Base-by-base conservation (phyloP, 805 yeast genomes). In the Hanseniaspora mollemarum region DNA sequence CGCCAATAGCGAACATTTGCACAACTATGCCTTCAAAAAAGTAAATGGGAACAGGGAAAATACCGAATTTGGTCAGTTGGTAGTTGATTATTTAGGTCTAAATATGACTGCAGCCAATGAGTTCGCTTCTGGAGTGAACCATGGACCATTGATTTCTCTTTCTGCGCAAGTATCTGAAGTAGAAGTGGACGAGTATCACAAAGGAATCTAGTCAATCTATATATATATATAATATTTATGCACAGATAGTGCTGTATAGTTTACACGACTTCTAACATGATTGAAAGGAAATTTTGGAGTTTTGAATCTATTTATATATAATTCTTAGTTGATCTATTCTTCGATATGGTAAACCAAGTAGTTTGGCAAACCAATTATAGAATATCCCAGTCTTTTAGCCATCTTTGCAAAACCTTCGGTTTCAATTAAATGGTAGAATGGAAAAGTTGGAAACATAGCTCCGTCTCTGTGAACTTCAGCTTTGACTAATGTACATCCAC, bases 401-500 rank as follows among this genome's bases (percentile, higher is more conserved):
- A 92, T 92, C 66, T 82, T 83, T n/a, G 92, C 96, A 67, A 92
- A 92, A 16, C 98, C 98, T 68, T 92, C 98, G 9, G 96, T 88
- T 71, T 92, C 98, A 56, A 92, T 87, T 65, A 92, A 74, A 65
- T 92, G 95, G 65, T 90, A 88, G 72, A 92, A 92, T 54, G 98
- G 92, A 77, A 92, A 92, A 45, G 94, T 85, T 16, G 99, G 98
- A 77, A 92, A 92, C 96, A 92, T 90, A 51, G 97, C 97, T 46
- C 99, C 99, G 66, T 92, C 98, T 64, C 98, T 76, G 67, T 92
- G 99, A 49, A 92, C 99, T 58, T 88, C 96, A 10, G 96, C 95
- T 63, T 90, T 87, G 28, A 92, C 99, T 68, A 92, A 65, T 29
- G 94, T 80, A 39, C 96, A 94, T 21, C 96, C 95, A 55, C 96